A percentile compares a stretch with the other conserved stretches of the same genome.
phyloP scores from a whole-genome alignment of 352 stramenopile species.

The Pythium aristosporum region DNA sequence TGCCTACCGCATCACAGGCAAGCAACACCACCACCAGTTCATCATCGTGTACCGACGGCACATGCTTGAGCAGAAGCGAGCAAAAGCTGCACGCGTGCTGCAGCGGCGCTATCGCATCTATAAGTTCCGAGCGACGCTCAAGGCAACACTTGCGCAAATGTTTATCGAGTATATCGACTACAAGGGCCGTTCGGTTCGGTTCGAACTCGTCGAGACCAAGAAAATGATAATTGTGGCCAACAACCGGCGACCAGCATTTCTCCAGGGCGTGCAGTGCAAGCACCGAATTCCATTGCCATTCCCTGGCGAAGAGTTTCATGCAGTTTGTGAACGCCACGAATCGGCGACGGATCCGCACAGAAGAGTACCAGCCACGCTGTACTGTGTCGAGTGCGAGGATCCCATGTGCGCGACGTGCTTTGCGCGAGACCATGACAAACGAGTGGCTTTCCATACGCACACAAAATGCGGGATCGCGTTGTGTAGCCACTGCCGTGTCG shows the following conservation, averaged over 20 bases:
- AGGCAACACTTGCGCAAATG: conserved; percentile 44
- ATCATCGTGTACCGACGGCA: conserved; percentile 39
- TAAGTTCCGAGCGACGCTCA: conserved; percentile 45
- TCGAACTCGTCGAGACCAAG: conserved; percentile 41
- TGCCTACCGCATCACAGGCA: conserved; percentile 34
- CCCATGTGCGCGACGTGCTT: conserved; percentile 66
- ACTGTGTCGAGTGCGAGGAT: conserved; percentile 75
- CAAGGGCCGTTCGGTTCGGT: conserved; percentile 36
- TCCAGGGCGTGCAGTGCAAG: conserved; percentile 47
- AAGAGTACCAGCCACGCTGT: conserved; percentile 43
- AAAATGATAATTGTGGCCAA: conserved; percentile 26
- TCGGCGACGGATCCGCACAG: conserved; percentile 24
- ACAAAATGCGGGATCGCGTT: conserved; percentile 33
- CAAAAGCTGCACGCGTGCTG: conserved; percentile 29
- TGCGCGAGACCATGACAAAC: conserved; percentile 53
- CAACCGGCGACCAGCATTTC: conserved; percentile 43
- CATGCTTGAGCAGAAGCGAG: conserved; percentile 31
- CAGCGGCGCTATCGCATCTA: conserved; percentile 49
- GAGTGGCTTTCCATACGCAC: conserved; percentile 47
- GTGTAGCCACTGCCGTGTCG: conserved; percentile 47
- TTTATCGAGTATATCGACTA: conserved; percentile 69
- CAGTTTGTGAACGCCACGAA: conserved; percentile 69
- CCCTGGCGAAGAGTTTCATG: conserved; percentile 64
- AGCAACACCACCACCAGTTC: conserved; percentile 48
- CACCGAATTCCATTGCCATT: conserved; percentile 63